These are phyloP conservation scores for Daucus carota DNA, from an alignment of 129 eudicot genomes.

Conservation along the genomic window DH1_v3.0 NC_030382.2:47586501-47587000, in stretches of 20 bases:
- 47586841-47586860: constrained; percentile 95
- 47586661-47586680: constrained; percentile 93
- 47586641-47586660: constrained; percentile 70
- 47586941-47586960: not conserved
- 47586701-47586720: constrained; percentile 77
- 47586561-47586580: not conserved
- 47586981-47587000: too few species aligned
- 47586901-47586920: not conserved
- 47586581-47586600: not conserved
- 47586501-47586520: constrained; percentile 3
- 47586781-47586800: constrained; percentile 68
- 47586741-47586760: constrained; percentile 15
- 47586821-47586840: constrained; percentile 93
- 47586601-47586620: not conserved
- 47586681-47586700: constrained; percentile 83
- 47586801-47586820: constrained; percentile 84
- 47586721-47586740: constrained; percentile 71
- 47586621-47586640: constrained; percentile 13
- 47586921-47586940: not conserved
- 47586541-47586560: constrained; percentile 15
- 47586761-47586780: not conserved
- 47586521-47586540: not conserved
- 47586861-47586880: constrained; percentile 40
- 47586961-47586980: not conserved
- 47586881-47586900: not conserved